phyloP scores from a whole-genome alignment of 805 yeast species.

The Candida piceae region DNA sequence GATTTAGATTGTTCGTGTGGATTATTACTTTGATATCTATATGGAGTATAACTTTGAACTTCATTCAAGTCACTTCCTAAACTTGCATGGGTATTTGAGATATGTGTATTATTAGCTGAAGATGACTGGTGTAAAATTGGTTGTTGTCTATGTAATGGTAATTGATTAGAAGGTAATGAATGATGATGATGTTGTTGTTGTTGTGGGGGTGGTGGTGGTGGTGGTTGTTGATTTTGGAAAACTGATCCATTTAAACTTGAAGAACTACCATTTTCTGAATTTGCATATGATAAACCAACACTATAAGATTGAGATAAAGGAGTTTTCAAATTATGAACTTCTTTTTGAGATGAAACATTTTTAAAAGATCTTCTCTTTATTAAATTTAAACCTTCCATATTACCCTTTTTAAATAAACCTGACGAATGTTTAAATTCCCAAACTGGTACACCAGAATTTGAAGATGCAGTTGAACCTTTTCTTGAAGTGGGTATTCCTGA shows the following conservation, averaged over 20 bases:
- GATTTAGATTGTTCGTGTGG: no score
- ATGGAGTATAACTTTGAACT: conserved; percentile 24
- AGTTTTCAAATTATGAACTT: conserved; percentile 25
- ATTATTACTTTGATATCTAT: conserved; percentile 13
- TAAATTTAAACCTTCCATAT: conserved; percentile 60
- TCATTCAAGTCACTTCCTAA: conserved; percentile 7
- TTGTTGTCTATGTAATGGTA: background rate
- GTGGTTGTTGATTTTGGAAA: background rate
- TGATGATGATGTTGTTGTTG: background rate
- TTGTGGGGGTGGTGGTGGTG: background rate
- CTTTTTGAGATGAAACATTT: conserved; percentile 26
- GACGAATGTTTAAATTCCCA: conserved; percentile 93
- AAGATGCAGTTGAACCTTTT: conserved; percentile 19
- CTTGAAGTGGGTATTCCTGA: conserved; percentile 13
- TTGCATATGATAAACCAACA: background rate
- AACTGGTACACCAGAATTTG: conserved; percentile 13
- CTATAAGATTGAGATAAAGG: conserved; percentile 8
- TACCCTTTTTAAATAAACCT: conserved; percentile 76
- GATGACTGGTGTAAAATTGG: background rate
- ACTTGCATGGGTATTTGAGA: conserved; percentile 1
- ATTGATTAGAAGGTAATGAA: background rate
- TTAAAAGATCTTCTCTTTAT: conserved; percentile 70
- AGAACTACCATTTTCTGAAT: background rate
- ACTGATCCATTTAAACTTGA: background rate
- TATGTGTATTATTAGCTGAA: background rate